A percentile compares a stretch with the other conserved stretches of the same genome.
Conservation (phyloP, 2,329 filamentous ascomycete genomes). For the Pyricularia sp. region DNA sequence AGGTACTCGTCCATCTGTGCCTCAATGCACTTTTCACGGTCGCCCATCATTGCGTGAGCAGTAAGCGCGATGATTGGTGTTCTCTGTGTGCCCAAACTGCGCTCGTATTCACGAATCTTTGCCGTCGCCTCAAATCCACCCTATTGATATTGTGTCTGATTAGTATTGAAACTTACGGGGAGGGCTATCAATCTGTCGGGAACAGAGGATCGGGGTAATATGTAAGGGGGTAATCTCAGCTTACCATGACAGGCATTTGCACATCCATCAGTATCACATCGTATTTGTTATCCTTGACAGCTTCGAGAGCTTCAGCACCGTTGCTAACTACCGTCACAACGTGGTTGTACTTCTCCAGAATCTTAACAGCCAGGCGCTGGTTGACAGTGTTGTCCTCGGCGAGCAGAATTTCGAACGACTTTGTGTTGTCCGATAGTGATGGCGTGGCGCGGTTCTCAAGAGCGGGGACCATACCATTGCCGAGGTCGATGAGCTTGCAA, state of each 20-base stretch:
- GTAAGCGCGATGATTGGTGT: constrained; percentile 96
- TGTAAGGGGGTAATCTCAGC: constrained; percentile 17
- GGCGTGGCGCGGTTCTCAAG: constrained; percentile 89
- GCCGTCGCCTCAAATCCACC: constrained; percentile 95
- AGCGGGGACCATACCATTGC: constrained; percentile 92
- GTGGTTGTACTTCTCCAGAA: constrained; percentile 93
- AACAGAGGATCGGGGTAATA: not conserved
- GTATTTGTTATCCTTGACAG: constrained; percentile 85
- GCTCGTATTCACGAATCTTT: constrained; percentile 93
- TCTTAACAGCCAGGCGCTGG: constrained; percentile 91
- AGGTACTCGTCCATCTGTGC: constrained; percentile 99
- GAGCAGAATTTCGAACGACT: constrained; percentile 88
- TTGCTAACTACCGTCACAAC: constrained; percentile 90
- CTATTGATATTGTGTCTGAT: constrained; percentile 29
- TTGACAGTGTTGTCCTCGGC: constrained; percentile 98
- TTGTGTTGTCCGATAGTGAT: constrained; percentile 84
- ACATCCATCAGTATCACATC: constrained; percentile 99
- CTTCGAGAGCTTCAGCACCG: constrained; percentile 83
- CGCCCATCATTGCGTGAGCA: constrained; percentile 96
- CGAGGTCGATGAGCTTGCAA: constrained; percentile 85
- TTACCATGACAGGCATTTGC: constrained; percentile 98
- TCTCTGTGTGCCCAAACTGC: constrained; percentile 65
- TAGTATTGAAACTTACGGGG: constrained; percentile 16
- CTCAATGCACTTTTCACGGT: constrained; percentile 95
- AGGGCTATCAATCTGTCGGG: too few relatives aligned